Conservation (phyloP, 495 filamentous ascomycete genomes). For the Penicillium pancosmium region DNA sequence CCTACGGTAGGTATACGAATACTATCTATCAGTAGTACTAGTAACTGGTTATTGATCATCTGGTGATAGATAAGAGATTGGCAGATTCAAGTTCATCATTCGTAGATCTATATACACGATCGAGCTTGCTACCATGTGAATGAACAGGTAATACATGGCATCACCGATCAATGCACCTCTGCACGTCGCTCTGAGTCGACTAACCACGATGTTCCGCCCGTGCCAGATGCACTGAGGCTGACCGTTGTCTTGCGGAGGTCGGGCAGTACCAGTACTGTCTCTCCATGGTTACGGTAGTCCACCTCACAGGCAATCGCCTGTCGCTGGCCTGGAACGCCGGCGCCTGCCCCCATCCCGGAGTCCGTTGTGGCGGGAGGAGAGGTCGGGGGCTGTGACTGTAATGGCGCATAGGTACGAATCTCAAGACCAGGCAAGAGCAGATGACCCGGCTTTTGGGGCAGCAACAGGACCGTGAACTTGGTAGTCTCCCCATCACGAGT, state of each 20-base stretch:
- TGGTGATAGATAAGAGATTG: not conserved
- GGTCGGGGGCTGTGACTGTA: slow-evolving; percentile 19
- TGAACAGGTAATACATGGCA: not conserved
- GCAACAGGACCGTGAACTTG: slow-evolving; percentile 64
- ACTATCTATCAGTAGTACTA: not conserved
- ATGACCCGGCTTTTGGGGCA: slow-evolving; percentile 78
- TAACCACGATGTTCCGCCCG: slow-evolving; percentile 64
- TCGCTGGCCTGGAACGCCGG: slow-evolving; percentile 30
- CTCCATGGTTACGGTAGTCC: slow-evolving; percentile 74
- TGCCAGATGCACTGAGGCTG: slow-evolving; percentile 62
- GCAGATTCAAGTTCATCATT: slow-evolving; percentile 4
- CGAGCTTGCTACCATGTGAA: not conserved
- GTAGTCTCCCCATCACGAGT: slow-evolving; percentile 53
- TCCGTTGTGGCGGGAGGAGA: slow-evolving; percentile 23
- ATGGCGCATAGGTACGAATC: slow-evolving; percentile 60
- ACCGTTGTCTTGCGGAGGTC: slow-evolving; percentile 76
- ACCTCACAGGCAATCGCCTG: slow-evolving; percentile 67
- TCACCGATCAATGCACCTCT: slow-evolving; percentile 17
- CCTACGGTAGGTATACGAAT: no score
- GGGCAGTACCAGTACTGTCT: slow-evolving; percentile 75
- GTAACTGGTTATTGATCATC: not conserved
- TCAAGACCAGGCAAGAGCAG: slow-evolving; percentile 78
- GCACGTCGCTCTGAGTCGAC: slow-evolving; percentile 54
- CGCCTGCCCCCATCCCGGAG: slow-evolving; percentile 14
- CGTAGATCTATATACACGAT: slow-evolving; percentile 14